Conservation (phyloP, 371 early-diverging fungal species). For the Saksenaea oblongispora region DNA sequence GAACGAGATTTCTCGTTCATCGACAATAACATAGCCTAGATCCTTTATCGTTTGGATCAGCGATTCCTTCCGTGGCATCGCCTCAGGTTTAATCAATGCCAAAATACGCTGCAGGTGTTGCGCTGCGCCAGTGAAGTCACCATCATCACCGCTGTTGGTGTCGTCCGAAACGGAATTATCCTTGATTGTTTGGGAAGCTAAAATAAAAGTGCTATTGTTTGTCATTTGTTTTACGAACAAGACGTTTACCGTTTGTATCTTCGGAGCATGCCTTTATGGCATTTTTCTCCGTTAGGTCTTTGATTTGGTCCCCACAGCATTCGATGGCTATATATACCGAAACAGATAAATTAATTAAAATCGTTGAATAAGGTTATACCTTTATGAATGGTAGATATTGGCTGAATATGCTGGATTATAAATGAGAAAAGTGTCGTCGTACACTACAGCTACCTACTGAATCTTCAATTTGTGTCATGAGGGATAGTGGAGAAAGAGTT, state of each 20-base stretch:
- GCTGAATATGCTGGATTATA: background rate
- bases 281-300: background rate
- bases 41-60: conserved; percentile 57
- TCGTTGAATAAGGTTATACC: background rate
- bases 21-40: conserved; percentile 62
- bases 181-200: background rate
- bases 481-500: background rate
- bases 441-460: background rate
- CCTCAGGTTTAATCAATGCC: conserved; percentile 44
- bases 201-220: background rate
- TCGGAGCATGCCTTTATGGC: background rate
- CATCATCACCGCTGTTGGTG: background rate
- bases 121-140: background rate
- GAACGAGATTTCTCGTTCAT: conserved; percentile 56
- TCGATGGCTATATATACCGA: background rate
- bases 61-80: conserved; percentile 50
- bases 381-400: background rate
- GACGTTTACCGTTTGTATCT: background rate
- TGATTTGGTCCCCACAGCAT: background rate
- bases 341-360: background rate
- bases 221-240: background rate
- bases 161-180: background rate
- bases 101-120: conserved; percentile 19
- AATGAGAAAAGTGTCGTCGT: background rate
- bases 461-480: background rate